A percentile compares a stretch with the other conserved stretches of the same genome.
Conservation (phyloP, 306 rosid genomes). For the Acacia confusa region DNA sequence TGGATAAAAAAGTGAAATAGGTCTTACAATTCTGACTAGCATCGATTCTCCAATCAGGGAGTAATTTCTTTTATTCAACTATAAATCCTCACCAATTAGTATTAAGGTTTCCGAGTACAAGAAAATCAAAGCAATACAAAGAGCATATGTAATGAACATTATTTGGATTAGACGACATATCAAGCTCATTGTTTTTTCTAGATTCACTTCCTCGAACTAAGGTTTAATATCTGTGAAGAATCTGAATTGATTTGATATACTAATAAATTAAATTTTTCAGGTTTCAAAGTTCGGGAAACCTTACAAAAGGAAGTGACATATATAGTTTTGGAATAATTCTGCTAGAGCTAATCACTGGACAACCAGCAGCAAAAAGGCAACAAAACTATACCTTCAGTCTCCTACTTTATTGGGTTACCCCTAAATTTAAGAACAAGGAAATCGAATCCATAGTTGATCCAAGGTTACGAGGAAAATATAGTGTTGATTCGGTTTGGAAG, state of each 20-base stretch:
- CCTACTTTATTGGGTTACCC: constrained; percentile 32
- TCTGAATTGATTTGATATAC: neutral
- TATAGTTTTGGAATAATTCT: constrained; percentile 45
- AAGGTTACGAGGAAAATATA: neutral
- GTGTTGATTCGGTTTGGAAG: neutral
- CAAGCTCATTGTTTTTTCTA: neutral
- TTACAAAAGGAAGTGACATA: constrained; percentile 30
- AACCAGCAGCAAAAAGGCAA: constrained; percentile 13
- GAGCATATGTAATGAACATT: too few species aligned
- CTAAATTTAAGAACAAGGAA: constrained; percentile 30
- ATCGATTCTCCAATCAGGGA: too few species aligned
- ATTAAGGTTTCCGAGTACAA: too few species aligned
- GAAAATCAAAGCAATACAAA: too few species aligned
- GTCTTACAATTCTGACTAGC: too few species aligned
- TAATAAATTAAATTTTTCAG: neutral
- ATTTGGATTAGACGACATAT: neutral
- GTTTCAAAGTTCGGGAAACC: neutral
- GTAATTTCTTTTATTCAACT: too few species aligned
- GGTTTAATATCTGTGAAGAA: neutral
- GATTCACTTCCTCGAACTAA: neutral
- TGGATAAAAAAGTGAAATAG: too few species aligned
- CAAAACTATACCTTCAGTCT: neutral
- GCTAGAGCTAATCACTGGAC: constrained; percentile 38
- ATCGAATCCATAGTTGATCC: constrained; percentile 4
- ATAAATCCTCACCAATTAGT: too few species aligned